Evolutionary conservation across 2,329 filamentous ascomycete genomes (phyloP).

Genomic region (Pseudocercospora pini-densiflorae): DNA sequence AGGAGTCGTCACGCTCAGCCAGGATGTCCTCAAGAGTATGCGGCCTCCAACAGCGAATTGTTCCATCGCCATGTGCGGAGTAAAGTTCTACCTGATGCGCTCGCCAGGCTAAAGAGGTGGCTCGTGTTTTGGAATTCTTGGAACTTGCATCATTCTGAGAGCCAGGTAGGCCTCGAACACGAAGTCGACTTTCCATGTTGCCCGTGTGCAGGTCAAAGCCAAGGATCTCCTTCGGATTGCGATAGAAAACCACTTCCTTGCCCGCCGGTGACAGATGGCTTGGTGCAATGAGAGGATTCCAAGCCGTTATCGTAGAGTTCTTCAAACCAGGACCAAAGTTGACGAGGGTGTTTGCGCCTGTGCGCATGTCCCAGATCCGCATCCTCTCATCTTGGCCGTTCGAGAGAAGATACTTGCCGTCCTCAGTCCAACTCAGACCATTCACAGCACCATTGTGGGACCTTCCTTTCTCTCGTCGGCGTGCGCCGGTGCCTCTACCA

Average conservation of each 20-base stretch:
- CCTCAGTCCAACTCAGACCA: constrained; percentile 80
- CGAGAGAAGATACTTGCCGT: constrained; percentile 76
- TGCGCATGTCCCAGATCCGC: constrained; percentile 82
- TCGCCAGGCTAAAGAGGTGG: constrained; percentile 77
- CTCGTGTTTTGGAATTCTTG: constrained; percentile 54
- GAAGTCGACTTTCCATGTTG: constrained; percentile 70
- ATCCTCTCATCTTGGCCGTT: constrained; percentile 83
- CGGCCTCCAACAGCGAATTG: constrained; percentile 79
- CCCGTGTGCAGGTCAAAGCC: constrained; percentile 81
- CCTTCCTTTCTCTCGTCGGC: constrained; percentile 46
- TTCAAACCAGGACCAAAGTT: constrained; percentile 84
- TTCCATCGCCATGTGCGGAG: constrained; percentile 82
- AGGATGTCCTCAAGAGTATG: constrained; percentile 54
- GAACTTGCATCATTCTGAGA: constrained; percentile 22
- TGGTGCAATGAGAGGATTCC: constrained; percentile 61
- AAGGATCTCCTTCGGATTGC: constrained; percentile 76
- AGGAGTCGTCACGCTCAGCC: constrained; percentile 49
- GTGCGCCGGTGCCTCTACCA: constrained; percentile 50
- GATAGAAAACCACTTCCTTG: constrained; percentile 75
- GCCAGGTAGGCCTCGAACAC: constrained; percentile 57
- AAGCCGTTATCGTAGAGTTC: constrained; percentile 59
- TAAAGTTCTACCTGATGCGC: constrained; percentile 74
- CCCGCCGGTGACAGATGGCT: constrained; percentile 59
- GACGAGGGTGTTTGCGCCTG: constrained; percentile 82
- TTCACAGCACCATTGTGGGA: constrained; percentile 86